These are phyloP conservation scores for Knoxia roxburghii DNA, from an alignment of 257 asterid genomes.

Conservation along the genomic window DNA sequence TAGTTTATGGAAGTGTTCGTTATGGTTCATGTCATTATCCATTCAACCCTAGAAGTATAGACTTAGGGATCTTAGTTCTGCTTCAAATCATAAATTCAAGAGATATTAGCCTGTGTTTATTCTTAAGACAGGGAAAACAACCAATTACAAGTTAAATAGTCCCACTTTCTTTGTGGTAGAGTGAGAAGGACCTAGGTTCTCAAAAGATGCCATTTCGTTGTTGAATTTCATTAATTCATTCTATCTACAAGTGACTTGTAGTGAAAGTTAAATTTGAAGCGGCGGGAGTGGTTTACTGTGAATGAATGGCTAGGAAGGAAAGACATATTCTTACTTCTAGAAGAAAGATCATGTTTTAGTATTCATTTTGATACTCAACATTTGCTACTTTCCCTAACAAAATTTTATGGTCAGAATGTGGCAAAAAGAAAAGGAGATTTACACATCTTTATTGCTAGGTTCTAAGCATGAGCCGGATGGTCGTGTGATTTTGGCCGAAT, in stretches of 20 bases:
- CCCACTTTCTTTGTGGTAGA: background rate
- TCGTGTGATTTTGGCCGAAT: constrained; percentile 81
- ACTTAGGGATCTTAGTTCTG: background rate
- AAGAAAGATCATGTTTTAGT: background rate
- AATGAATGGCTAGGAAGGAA: background rate
- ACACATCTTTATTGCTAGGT: constrained; percentile 37
- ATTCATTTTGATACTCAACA: background rate
- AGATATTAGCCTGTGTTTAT: background rate
- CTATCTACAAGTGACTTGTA: background rate
- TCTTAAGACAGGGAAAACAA: background rate
- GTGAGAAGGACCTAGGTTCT: background rate
- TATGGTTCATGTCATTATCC: background rate
- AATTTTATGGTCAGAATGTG: constrained; percentile 6
- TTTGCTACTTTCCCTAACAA: background rate
- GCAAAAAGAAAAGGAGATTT: constrained; percentile 12
- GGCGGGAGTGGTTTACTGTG: background rate
- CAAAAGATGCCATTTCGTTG: background rate
- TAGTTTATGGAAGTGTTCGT: background rate
- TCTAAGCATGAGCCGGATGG: constrained; percentile 91
- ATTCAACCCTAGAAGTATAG: background rate
- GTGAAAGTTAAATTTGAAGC: background rate
- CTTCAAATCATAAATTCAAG: background rate
- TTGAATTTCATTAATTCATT: background rate
- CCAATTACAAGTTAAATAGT: background rate
- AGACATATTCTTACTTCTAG: background rate